phyloP scores from a whole-genome alignment of 306 rosid genomes.

The Lotus japonicus region DNA sequence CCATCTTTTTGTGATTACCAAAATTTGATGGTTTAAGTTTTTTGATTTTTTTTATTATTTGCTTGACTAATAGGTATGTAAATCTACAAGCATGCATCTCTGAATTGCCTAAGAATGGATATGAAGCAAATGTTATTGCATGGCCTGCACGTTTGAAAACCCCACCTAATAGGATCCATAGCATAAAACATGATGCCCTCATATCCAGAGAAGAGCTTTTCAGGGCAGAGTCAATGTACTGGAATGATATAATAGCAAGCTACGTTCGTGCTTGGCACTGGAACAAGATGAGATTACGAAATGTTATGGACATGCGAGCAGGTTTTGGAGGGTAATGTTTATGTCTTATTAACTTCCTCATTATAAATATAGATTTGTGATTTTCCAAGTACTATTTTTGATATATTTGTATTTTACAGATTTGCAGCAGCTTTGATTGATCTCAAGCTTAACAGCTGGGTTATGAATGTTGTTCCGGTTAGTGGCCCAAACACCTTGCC shows the following conservation, averaged over 20 bases:
- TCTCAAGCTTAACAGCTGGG: constrained; percentile 68
- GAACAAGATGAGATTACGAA: constrained; percentile 71
- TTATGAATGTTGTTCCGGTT: constrained; percentile 90
- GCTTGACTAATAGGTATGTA: constrained; percentile 53
- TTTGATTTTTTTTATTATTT: constrained; percentile 20
- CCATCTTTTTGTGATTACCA: constrained; percentile 5
- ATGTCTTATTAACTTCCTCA: constrained; percentile 2
- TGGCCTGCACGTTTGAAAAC: constrained; percentile 85
- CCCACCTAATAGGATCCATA: constrained; percentile 86
- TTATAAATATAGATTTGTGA: not conserved
- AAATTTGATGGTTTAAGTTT: constrained; percentile 13
- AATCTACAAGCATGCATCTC: constrained; percentile 84
- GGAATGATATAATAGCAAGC: constrained; percentile 59
- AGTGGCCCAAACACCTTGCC: constrained; percentile 97
- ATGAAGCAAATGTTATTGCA: constrained; percentile 47
- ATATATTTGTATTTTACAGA: constrained; percentile 45
- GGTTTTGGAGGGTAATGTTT: constrained; percentile 90
- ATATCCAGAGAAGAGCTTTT: constrained; percentile 85
- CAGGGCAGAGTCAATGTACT: constrained; percentile 76
- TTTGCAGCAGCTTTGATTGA: constrained; percentile 75
- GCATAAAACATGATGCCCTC: constrained; percentile 68
- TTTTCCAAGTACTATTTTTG: constrained; percentile 9
- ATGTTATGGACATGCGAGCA: constrained; percentile 96
- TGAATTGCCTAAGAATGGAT: constrained; percentile 64
- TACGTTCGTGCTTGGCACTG: constrained; percentile 57